Percentiles rank a stretch among this genome's conserved stretches.
Conservation (phyloP, 345 rosid genomes). For the Citrus medica region DNA sequence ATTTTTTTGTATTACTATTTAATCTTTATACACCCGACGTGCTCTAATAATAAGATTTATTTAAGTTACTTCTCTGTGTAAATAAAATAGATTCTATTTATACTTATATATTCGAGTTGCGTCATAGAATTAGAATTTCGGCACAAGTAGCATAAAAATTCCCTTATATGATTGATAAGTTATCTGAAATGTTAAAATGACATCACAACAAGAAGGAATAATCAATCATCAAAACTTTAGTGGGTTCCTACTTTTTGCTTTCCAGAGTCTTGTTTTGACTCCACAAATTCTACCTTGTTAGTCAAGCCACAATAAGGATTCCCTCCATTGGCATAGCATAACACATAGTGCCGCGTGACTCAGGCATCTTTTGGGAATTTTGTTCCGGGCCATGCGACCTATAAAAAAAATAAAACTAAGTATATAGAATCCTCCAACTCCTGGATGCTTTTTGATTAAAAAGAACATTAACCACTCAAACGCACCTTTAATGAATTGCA, state of each 20-base stretch:
- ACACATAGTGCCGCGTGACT: conserved; percentile 7
- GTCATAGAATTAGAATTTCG: neutral
- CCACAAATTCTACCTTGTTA: neutral
- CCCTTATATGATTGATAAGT: neutral
- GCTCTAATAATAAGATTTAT: no score
- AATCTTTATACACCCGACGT: no score
- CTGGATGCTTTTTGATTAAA: neutral
- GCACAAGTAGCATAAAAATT: neutral
- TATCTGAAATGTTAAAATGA: neutral
- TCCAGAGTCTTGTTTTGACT: neutral
- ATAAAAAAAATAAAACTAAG: neutral
- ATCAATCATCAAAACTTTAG: neutral
- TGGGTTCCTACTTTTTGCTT: neutral
- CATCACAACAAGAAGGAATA: no score
- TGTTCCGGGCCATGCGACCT: neutral
- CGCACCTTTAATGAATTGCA: neutral
- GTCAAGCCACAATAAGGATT: conserved; percentile 5
- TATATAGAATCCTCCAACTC: neutral
- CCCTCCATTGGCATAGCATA: neutral
- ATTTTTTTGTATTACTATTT: no score
- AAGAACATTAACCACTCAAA: neutral
- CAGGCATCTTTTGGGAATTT: neutral
- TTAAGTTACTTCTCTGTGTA: no score
- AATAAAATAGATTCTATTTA: no score
- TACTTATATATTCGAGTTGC: no score